phyloP scores from a whole-genome alignment of 2,329 filamentous ascomycete genomes.

The Alternaria ethzedia region DNA sequence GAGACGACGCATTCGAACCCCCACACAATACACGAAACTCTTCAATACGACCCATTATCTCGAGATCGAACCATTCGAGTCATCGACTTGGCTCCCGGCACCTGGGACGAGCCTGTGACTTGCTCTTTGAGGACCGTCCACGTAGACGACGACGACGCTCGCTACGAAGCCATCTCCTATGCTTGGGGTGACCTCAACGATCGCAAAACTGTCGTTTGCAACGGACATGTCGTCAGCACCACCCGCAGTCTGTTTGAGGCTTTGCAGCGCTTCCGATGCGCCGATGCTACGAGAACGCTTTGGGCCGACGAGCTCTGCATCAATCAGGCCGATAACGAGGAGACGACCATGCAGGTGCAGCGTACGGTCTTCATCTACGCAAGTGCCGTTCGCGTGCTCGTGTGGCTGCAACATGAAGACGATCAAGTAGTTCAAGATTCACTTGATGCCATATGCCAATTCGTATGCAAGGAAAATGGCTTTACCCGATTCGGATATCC shows the following conservation, averaged over 20 bases:
- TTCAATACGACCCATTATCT: background rate
- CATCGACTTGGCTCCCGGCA: background rate
- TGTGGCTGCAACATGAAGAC: background rate
- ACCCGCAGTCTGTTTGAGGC: conserved; percentile 7
- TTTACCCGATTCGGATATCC: background rate
- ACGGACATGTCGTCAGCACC: background rate
- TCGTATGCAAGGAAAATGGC: too few species aligned
- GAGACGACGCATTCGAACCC: background rate
- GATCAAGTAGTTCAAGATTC: background rate
- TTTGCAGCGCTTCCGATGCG: background rate
- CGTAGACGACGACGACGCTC: background rate
- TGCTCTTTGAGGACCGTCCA: background rate
- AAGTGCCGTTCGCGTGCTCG: background rate
- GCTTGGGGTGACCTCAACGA: conserved; percentile 9
- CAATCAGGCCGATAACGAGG: conserved; percentile 39
- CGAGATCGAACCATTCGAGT: background rate
- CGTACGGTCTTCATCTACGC: conserved; percentile 29
- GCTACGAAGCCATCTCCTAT: conserved; percentile 21
- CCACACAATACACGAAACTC: too few species aligned
- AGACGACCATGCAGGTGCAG: conserved; percentile 39
- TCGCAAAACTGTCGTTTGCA: background rate
- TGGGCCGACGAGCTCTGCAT: conserved; percentile 43
- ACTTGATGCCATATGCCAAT: background rate
- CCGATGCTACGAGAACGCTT: background rate
- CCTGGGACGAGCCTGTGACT: background rate